A percentile compares a stretch with the other conserved stretches of the same genome.
These are phyloP conservation scores for Amylostereum areolatum DNA, from an alignment of 1,284 basidiomycete species.

Conservation along the genomic window DNA sequence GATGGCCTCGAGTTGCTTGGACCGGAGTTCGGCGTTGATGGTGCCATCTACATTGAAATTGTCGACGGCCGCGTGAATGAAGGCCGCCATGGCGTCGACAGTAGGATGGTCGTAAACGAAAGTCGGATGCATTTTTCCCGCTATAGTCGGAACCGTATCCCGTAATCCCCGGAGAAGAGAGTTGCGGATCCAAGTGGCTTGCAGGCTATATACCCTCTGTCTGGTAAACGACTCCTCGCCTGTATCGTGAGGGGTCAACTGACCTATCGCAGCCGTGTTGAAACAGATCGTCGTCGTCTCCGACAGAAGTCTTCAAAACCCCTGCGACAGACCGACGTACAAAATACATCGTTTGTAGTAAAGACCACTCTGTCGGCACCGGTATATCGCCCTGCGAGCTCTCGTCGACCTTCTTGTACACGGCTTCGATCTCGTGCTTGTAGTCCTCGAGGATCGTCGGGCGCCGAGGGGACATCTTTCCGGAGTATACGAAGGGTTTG, in stretches of 20 bases:
- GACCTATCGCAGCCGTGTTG: constrained; percentile 36
- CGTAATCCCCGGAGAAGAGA: constrained; percentile 27
- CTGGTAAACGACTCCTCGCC: too few species aligned
- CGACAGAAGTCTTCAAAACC: constrained; percentile 17
- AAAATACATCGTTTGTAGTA: constrained; percentile 16
- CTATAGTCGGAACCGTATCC: constrained; percentile 12
- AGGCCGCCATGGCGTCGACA: constrained; percentile 21
- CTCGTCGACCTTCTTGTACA: constrained; percentile 26
- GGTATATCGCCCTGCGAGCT: constrained; percentile 20
- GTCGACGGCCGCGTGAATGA: constrained; percentile 14
- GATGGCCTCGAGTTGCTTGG: constrained; percentile 21
- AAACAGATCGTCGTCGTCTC: constrained; percentile 33
- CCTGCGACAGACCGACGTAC: constrained; percentile 20
- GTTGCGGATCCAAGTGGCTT: constrained; percentile 36
- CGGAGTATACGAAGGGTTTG: constrained; percentile 30
- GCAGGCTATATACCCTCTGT: constrained; percentile 21
- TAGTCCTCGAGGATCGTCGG: constrained; percentile 29
- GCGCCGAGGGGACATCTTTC: constrained; percentile 27
- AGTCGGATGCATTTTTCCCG: constrained; percentile 18
- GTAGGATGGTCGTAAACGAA: constrained; percentile 31
- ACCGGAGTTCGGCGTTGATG: constrained; percentile 7
- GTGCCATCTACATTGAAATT: constrained; percentile 3
- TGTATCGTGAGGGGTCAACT: not conserved
- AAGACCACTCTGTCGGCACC: constrained; percentile 23
- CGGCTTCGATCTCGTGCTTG: constrained; percentile 25